Conservation (phyloP, 148 eudicot species). For the Fallopia convolvulus region DNA sequence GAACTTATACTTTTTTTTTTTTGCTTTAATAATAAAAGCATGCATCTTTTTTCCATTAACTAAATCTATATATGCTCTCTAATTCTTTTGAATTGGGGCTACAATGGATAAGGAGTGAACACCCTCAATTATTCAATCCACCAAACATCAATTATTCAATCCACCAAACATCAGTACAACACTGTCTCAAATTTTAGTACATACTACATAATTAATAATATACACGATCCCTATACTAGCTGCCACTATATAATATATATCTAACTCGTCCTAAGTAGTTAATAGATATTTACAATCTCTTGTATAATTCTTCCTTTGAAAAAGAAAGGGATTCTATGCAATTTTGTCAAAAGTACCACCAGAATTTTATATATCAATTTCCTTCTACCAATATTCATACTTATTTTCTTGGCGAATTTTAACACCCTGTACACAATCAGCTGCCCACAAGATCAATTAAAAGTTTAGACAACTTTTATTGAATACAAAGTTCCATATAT, state of each 20-base stretch:
- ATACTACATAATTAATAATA: background rate
- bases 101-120: background rate
- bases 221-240: background rate
- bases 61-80: background rate
- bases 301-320: background rate
- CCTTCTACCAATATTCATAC: no score
- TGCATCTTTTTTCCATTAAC: conserved; percentile 1
- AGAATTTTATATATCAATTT: background rate
- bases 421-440: no score
- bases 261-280: background rate
- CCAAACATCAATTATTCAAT: conserved; percentile 9
- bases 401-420: no score
- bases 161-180: background rate
- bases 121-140: no score
- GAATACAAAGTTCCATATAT: background rate
- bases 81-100: background rate
- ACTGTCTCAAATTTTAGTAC: background rate
- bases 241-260: background rate
- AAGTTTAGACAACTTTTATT: no score
- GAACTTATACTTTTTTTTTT: background rate
- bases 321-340: background rate
- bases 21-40: background rate
- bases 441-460: no score
- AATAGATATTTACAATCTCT: no score
- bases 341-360: background rate